These are phyloP conservation scores for Zymoseptoria passerinii DNA, from an alignment of 2,329 filamentous ascomycete genomes.

Conservation along the genomic window DNA sequence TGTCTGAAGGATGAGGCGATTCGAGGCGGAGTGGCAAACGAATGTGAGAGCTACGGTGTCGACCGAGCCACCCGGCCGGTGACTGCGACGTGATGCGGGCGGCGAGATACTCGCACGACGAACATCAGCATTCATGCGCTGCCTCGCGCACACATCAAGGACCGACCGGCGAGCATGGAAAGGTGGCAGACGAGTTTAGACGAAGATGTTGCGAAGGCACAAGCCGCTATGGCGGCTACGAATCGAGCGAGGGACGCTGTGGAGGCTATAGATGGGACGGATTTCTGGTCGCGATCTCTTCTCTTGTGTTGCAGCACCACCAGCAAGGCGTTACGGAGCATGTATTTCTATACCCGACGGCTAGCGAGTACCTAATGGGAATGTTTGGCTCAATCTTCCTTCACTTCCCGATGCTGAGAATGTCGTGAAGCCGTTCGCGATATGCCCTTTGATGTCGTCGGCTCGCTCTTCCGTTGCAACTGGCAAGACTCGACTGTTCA, in stretches of 20 bases:
- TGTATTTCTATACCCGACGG: background rate
- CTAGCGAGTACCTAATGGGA: background rate
- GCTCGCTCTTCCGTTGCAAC: too few species aligned
- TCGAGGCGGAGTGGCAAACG: background rate
- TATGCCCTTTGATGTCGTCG: too few species aligned
- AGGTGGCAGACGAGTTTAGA: background rate
- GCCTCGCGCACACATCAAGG: background rate
- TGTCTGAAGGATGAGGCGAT: conserved; percentile 30
- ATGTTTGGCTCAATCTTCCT: background rate
- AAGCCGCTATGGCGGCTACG: background rate
- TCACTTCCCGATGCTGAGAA: background rate
- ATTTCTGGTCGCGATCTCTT: background rate
- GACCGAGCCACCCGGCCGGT: too few species aligned
- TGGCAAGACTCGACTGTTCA: too few species aligned
- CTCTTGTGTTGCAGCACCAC: background rate
- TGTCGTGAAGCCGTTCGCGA: too few species aligned
- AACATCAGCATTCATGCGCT: background rate
- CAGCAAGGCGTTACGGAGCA: background rate
- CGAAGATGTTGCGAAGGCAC: background rate
- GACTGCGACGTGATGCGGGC: background rate
- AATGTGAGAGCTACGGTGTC: background rate
- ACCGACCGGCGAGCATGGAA: background rate
- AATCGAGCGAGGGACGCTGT: background rate
- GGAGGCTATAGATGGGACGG: background rate
- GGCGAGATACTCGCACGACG: background rate